Evolutionary conservation across 257 asterid genomes (phyloP).

Genomic region (Lithospermum erythrorhizon): DNA sequence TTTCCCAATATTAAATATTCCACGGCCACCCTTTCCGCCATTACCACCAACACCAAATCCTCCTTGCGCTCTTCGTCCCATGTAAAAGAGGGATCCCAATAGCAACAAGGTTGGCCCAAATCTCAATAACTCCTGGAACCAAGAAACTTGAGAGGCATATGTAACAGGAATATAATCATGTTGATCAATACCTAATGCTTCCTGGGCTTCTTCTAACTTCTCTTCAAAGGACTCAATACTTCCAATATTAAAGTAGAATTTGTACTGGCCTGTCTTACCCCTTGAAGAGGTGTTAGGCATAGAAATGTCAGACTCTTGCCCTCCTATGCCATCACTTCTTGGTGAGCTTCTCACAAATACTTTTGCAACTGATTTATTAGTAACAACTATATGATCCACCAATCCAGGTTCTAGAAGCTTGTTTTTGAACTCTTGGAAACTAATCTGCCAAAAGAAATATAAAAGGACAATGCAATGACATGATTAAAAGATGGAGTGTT

Average conservation of each 20-base stretch:
- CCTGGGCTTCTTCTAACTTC: constrained; percentile 90
- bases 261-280: constrained; percentile 38
- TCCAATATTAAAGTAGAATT: constrained; percentile 73
- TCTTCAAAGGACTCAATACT: constrained; percentile 88
- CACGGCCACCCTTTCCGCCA: constrained; percentile 66
- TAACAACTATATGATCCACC: constrained; percentile 74
- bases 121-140: constrained; percentile 67
- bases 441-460: constrained; percentile 48
- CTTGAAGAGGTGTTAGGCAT: constrained; percentile 13
- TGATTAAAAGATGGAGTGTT: background rate
- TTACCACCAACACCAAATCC: constrained; percentile 69
- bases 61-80: constrained; percentile 62
- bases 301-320: constrained; percentile 22
- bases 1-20: constrained; percentile 77
- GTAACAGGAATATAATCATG: constrained; percentile 72
- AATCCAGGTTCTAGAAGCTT: constrained; percentile 85
- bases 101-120: constrained; percentile 59
- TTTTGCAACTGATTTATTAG: constrained; percentile 75
- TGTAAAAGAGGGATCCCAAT: constrained; percentile 44
- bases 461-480: constrained; percentile 2
- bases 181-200: constrained; percentile 63
- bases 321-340: constrained; percentile 28
- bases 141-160: constrained; percentile 56
- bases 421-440: constrained; percentile 90
- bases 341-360: constrained; percentile 64